phyloP scores from a whole-genome alignment of 768 basidiomycete genomes.

The Chalciporus sphaerocephalus region DNA sequence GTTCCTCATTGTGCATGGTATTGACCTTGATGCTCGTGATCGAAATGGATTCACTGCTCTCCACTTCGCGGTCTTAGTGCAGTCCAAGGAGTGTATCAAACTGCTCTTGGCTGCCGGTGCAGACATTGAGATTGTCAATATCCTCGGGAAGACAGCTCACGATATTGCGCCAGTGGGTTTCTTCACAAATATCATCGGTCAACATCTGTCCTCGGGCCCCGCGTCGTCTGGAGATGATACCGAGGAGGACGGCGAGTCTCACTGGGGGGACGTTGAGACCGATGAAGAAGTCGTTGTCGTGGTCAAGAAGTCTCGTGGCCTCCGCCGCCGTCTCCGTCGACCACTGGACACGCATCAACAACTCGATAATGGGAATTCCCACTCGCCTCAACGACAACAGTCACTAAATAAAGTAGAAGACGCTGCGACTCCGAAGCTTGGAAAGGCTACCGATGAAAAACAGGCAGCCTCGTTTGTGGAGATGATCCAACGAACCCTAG shows the following conservation, averaged over 20 bases:
- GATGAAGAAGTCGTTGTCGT: slow-evolving; percentile 45
- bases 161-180: slow-evolving; percentile 50
- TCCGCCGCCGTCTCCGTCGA: slow-evolving; percentile 28
- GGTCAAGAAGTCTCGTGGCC: slow-evolving; percentile 30
- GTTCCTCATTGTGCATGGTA: slow-evolving; percentile 67
- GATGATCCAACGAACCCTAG: slow-evolving; percentile 72
- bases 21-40: slow-evolving; percentile 82
- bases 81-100: slow-evolving; percentile 58
- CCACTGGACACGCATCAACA: slow-evolving; percentile 18
- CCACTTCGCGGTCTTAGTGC: slow-evolving; percentile 74
- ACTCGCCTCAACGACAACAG: slow-evolving; percentile 1
- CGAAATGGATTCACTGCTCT: slow-evolving; percentile 87
- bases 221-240: slow-evolving; percentile 21
- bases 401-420: slow-evolving; percentile 6
- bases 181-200: slow-evolving; percentile 37
- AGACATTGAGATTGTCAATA: slow-evolving; percentile 69
- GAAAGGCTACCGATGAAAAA: slow-evolving; percentile 30
- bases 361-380: slow-evolving; percentile 1
- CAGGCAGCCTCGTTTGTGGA: slow-evolving; percentile 54
- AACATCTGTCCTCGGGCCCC: slow-evolving; percentile 11
- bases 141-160: slow-evolving; percentile 61
- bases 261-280: slow-evolving; percentile 67
- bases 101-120: slow-evolving; percentile 79
- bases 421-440: slow-evolving; percentile 21
- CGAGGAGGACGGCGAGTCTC: slow-evolving; percentile 52